Conservation (phyloP, 106 monocot genomes). For the Platanthera guangdongensis region DNA sequence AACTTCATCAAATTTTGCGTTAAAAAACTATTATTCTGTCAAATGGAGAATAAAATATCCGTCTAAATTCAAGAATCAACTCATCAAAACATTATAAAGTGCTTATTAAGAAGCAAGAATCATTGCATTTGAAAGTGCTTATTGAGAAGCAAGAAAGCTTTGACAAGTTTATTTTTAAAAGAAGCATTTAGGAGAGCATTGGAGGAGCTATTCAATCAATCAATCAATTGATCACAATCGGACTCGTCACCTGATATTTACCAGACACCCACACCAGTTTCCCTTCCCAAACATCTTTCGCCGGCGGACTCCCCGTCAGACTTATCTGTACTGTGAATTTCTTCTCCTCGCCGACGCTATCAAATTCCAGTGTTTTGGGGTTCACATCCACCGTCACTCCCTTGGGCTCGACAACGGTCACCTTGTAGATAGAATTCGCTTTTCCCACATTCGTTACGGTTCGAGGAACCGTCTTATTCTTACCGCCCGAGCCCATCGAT, state of each 20-base stretch:
- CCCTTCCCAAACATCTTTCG: background rate
- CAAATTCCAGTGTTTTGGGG: slow-evolving; percentile 20
- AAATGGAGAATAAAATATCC: no score
- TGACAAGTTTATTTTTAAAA: no score
- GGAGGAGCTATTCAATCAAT: background rate
- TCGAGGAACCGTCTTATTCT: background rate
- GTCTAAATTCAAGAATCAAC: no score
- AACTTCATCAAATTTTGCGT: no score
- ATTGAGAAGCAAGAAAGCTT: no score
- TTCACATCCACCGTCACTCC: slow-evolving; percentile 17
- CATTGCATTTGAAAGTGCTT: no score
- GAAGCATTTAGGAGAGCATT: background rate
- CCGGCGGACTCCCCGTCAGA: background rate
- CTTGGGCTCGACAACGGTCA: slow-evolving; percentile 2
- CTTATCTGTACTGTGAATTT: background rate
- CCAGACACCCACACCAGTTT: background rate
- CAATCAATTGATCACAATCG: background rate
- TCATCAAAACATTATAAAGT: no score
- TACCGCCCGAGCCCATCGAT: background rate
- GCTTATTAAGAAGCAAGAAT: no score
- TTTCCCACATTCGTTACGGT: slow-evolving; percentile 40
- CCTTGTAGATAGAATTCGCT: background rate
- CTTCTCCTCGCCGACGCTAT: background rate
- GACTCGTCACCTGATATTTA: background rate
- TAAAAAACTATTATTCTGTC: no score